Evolutionary conservation across 2,329 filamentous ascomycete genomes (phyloP).

Genomic region (Lomentospora prolificans): DNA sequence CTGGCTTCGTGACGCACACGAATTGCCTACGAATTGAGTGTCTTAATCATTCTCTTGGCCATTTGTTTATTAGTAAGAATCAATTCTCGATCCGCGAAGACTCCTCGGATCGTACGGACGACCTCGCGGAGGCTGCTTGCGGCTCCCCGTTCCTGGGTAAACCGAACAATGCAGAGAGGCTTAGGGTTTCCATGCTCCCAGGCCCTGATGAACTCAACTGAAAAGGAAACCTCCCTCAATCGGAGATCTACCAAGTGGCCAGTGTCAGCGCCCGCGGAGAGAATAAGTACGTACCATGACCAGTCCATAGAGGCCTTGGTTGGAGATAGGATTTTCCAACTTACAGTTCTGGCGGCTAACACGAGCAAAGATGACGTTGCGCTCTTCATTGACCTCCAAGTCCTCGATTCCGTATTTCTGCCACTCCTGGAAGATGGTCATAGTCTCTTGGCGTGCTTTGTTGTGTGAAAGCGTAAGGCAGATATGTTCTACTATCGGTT

Average conservation of each 20-base stretch:
- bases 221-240: constrained; percentile 81
- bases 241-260: constrained; percentile 51
- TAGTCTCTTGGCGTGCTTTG: constrained; percentile 66
- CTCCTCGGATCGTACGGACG: constrained; percentile 62
- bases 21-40: constrained; percentile 25
- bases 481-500: constrained; percentile 65
- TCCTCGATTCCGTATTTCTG: constrained; percentile 70
- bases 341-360: constrained; percentile 71
- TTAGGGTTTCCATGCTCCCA: constrained; percentile 74
- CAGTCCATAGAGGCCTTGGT: too few species aligned
- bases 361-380: constrained; percentile 69
- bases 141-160: constrained; percentile 86
- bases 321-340: too few species aligned
- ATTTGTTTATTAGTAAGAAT: constrained; percentile 59
- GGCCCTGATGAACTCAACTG: constrained; percentile 78
- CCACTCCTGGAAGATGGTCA: constrained; percentile 70
- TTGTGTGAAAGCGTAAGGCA: constrained; percentile 63
- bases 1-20: not conserved
- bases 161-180: constrained; percentile 69
- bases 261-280: too few species aligned
- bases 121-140: constrained; percentile 82
- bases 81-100: constrained; percentile 55
- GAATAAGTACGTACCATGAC: too few species aligned
- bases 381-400: constrained; percentile 67
- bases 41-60: constrained; percentile 65